phyloP scores from a whole-genome alignment of 176 grass and related monocot genomes.

The Raddia guianensis region DNA sequence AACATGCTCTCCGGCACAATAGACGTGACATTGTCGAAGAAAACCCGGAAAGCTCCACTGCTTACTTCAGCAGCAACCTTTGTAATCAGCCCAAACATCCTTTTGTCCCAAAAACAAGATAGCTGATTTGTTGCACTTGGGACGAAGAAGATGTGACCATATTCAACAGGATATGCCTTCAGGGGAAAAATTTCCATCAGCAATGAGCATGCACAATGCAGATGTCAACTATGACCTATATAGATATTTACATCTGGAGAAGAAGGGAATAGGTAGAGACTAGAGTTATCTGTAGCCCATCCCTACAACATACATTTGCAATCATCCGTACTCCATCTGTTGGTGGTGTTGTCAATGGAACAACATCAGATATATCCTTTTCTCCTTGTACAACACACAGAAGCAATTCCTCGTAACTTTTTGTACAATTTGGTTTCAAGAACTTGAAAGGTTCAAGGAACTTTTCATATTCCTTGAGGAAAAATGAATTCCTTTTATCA shows the following conservation, averaged over 20 bases:
- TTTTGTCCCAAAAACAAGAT: constrained; percentile 51
- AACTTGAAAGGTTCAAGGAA: constrained; percentile 22
- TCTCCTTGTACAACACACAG: constrained; percentile 66
- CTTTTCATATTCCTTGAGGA: constrained; percentile 39
- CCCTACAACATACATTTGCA: constrained; percentile 55
- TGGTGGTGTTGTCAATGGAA: constrained; percentile 49
- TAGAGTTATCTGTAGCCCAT: constrained; percentile 15
- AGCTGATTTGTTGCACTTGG: constrained; percentile 39
- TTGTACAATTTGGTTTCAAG: constrained; percentile 39
- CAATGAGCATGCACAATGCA: constrained; percentile 22
- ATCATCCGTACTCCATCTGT: constrained; percentile 61
- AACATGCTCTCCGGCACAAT: constrained; percentile 25
- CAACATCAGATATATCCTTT: constrained; percentile 52
- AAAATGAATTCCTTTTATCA: constrained; percentile 57
- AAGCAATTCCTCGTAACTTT: constrained; percentile 53
- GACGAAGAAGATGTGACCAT: constrained; percentile 69
- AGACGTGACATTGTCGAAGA: constrained; percentile 48
- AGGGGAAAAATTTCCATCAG: constrained; percentile 36
- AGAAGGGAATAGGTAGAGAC: not conserved
- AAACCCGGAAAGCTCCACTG: constrained; percentile 55
- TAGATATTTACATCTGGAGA: constrained; percentile 6
- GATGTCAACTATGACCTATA: constrained; percentile 25
- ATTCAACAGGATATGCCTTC: constrained; percentile 71
- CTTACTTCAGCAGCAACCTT: constrained; percentile 63
- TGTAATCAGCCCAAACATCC: constrained; percentile 50